A percentile compares a stretch with the other conserved stretches of the same genome.
These are phyloP conservation scores for Crataegus laevigata DNA, from an alignment of 306 rosid genomes.

Conservation along the genomic window DNA sequence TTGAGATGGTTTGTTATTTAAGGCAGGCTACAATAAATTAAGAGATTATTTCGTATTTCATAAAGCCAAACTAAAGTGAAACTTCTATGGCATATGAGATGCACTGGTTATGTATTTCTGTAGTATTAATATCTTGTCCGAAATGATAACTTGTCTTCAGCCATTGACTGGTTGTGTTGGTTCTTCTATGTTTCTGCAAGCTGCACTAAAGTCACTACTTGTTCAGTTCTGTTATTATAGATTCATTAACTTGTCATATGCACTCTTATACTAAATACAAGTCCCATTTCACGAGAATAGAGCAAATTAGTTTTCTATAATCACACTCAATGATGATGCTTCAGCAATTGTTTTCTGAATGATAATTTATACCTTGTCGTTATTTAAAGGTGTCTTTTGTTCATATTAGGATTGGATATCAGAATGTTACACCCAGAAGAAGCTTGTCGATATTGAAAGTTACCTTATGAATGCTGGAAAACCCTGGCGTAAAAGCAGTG, in stretches of 20 bases:
- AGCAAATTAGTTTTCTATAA: background rate
- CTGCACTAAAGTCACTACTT: background rate
- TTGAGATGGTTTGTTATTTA: background rate
- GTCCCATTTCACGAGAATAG: background rate
- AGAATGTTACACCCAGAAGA: slow-evolving; percentile 65
- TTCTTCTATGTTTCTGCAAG: background rate
- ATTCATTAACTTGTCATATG: background rate
- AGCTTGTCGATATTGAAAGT: slow-evolving; percentile 74
- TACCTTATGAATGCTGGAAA: slow-evolving; percentile 76
- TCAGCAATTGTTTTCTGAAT: slow-evolving; percentile 5
- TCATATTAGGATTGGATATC: slow-evolving; percentile 74
- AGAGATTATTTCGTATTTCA: background rate
- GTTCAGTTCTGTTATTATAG: background rate
- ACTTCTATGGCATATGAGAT: background rate
- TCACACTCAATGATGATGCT: background rate
- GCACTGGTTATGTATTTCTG: background rate
- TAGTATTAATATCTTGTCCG: background rate
- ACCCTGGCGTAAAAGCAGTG: slow-evolving; percentile 75
- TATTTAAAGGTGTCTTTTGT: background rate
- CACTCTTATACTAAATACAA: background rate
- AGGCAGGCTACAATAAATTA: background rate
- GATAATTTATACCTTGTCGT: background rate
- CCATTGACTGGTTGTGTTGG: background rate
- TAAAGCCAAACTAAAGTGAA: background rate
- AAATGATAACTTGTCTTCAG: background rate